Conservation (phyloP, 176 grass and related monocot species). For the Oryza coarctata region DNA sequence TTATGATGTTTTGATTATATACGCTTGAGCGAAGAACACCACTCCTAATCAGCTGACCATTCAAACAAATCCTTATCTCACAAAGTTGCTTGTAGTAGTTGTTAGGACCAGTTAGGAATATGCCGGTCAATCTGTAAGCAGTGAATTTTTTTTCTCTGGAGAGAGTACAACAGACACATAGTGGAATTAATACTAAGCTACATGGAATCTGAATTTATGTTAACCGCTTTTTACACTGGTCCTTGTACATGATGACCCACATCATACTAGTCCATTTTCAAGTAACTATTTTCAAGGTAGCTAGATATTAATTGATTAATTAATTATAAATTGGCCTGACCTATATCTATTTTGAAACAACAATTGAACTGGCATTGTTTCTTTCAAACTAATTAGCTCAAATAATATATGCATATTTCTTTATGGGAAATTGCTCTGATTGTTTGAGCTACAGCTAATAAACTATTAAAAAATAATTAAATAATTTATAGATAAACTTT, state of each 20-base stretch:
- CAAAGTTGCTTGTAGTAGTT: background rate
- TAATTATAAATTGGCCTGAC: too few species aligned
- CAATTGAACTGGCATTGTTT: background rate
- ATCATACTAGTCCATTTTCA: background rate
- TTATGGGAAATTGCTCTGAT: too few species aligned
- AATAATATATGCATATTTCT: too few species aligned
- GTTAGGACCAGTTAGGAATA: background rate
- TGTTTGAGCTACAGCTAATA: background rate
- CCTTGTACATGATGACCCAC: too few species aligned
- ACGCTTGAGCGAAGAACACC: too few species aligned
- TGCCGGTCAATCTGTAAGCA: background rate
- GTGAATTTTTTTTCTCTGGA: too few species aligned
- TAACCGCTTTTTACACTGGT: too few species aligned
- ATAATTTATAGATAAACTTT: too few species aligned
- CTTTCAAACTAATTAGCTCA: background rate
- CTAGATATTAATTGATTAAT: background rate
- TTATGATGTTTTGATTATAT: background rate
- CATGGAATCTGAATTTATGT: too few species aligned
- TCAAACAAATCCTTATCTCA: background rate
- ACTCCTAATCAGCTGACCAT: background rate
- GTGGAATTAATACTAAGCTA: too few species aligned
- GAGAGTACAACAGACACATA: too few species aligned
- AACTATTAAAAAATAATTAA: too few species aligned
- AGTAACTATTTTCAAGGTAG: background rate
- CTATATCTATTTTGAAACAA: background rate